Evolutionary conservation across 2,329 filamentous ascomycete species (phyloP).

Genomic region (Dactylellina parvicollis): DNA sequence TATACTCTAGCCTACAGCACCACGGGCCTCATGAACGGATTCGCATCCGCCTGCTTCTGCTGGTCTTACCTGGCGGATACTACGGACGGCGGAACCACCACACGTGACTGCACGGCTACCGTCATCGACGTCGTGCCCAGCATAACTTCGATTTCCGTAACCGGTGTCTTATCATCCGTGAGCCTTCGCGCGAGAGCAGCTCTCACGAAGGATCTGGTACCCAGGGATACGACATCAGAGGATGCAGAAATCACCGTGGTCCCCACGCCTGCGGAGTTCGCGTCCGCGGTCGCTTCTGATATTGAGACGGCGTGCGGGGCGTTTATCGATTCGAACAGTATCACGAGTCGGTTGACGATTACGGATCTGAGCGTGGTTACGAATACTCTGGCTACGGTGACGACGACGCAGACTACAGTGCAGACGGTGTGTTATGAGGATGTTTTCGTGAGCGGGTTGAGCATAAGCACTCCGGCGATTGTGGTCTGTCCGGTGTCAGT

Average conservation of each 20-base stretch:
- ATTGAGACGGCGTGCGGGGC: conserved; percentile 1
- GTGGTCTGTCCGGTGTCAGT: conserved; percentile 33
- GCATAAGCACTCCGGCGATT: conserved; percentile 19
- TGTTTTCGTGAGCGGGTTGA: conserved; percentile 12
- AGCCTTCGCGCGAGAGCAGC: background rate
- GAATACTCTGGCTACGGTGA: background rate
- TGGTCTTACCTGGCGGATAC: conserved; percentile 31
- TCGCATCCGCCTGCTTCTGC: conserved; percentile 45
- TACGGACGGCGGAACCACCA: conserved; percentile 6
- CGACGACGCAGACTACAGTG: conserved; percentile 19
- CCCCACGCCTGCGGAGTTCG: conserved; percentile 28
- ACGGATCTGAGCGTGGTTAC: conserved; percentile 9
- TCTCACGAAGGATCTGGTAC: background rate
- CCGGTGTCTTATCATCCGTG: conserved; percentile 12
- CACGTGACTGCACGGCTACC: conserved; percentile 26
- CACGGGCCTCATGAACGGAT: conserved; percentile 21
- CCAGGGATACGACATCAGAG: background rate
- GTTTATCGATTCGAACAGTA: conserved; percentile 9
- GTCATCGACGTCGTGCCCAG: conserved; percentile 14
- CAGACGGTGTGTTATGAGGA: conserved; percentile 44
- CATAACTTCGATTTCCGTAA: conserved; percentile 43
- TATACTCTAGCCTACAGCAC: conserved; percentile 35
- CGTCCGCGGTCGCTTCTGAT: background rate
- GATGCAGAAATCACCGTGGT: conserved; percentile 9
- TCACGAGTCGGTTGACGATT: conserved; percentile 19